phyloP scores from a whole-genome alignment of 2,329 filamentous ascomycete species.

The Xylaria sp. region DNA sequence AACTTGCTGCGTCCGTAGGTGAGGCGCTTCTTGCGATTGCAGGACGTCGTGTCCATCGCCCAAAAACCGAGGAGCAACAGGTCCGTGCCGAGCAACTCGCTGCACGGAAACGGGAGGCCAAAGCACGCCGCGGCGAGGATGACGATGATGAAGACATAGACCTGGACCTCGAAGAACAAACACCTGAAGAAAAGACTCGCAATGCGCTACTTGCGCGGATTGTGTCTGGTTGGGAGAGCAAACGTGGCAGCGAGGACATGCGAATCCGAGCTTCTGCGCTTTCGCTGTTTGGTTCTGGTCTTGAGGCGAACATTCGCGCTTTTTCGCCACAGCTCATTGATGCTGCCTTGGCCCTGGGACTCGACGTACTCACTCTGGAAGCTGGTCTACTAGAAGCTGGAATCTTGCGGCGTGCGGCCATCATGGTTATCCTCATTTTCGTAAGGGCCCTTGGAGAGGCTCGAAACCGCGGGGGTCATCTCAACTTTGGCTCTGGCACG shows the following conservation, averaged over 20 bases:
- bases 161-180: slow-evolving; percentile 28
- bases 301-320: slow-evolving; percentile 57
- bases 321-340: slow-evolving; percentile 49
- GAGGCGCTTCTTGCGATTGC: slow-evolving; percentile 59
- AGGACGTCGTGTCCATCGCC: slow-evolving; percentile 56
- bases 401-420: slow-evolving; percentile 62
- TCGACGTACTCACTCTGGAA: slow-evolving; percentile 60
- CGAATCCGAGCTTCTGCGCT: slow-evolving; percentile 65
- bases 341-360: slow-evolving; percentile 55
- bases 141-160: slow-evolving; percentile 14
- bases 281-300: slow-evolving; percentile 54
- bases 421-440: slow-evolving; percentile 57
- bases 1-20: slow-evolving; percentile 46
- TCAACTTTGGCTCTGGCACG: slow-evolving; percentile 37
- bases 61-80: slow-evolving; percentile 55
- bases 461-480: slow-evolving; percentile 26
- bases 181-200: slow-evolving; percentile 37
- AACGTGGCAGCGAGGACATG: slow-evolving; percentile 61
- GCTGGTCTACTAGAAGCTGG: slow-evolving; percentile 52
- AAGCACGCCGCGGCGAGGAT: slow-evolving; percentile 1
- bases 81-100: slow-evolving; percentile 44
- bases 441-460: slow-evolving; percentile 54
- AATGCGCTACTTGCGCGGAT: slow-evolving; percentile 54
- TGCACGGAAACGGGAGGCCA: slow-evolving; percentile 34
- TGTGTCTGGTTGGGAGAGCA: slow-evolving; percentile 62